Percentiles rank a stretch among this genome's conserved stretches.
These are phyloP conservation scores for Quercus lobata DNA, from an alignment of 331 rosid genomes.

Conservation along the genomic window DNA sequence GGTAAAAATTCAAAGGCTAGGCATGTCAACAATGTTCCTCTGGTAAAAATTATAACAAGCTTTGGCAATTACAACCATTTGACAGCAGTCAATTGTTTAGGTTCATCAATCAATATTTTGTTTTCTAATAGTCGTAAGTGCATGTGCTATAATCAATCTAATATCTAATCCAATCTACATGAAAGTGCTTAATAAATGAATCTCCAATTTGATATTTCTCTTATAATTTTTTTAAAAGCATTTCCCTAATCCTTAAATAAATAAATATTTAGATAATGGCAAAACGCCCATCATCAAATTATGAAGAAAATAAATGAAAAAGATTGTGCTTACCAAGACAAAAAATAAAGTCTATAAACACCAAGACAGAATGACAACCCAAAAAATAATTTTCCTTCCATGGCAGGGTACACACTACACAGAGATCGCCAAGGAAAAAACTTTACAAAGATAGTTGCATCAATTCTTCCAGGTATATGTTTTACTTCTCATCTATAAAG, in stretches of 20 bases:
- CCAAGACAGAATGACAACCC: conserved; percentile 13
- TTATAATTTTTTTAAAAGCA: too few species aligned
- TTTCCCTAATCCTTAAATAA: background rate
- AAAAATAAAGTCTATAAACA: conserved; percentile 39
- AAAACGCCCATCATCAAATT: background rate
- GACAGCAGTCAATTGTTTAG: background rate
- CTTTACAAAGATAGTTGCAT: too few species aligned
- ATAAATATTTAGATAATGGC: conserved; percentile 4
- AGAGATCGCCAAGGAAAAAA: too few species aligned
- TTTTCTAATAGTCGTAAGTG: background rate
- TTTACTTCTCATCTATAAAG: too few species aligned
- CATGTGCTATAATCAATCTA: background rate
- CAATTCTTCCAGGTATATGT: too few species aligned
- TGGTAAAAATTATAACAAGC: background rate
- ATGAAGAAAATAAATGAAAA: background rate
- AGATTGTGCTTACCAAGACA: conserved; percentile 41
- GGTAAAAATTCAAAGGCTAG: background rate
- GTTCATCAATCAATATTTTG: background rate
- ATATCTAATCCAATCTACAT: background rate
- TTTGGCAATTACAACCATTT: background rate
- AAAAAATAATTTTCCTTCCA: too few species aligned
- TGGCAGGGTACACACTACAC: too few species aligned
- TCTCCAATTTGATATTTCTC: background rate
- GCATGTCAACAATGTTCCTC: background rate
- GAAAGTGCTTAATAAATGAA: background rate